Conservation (phyloP, 2,329 filamentous ascomycete genomes). For the Beauveria brongniartii region DNA sequence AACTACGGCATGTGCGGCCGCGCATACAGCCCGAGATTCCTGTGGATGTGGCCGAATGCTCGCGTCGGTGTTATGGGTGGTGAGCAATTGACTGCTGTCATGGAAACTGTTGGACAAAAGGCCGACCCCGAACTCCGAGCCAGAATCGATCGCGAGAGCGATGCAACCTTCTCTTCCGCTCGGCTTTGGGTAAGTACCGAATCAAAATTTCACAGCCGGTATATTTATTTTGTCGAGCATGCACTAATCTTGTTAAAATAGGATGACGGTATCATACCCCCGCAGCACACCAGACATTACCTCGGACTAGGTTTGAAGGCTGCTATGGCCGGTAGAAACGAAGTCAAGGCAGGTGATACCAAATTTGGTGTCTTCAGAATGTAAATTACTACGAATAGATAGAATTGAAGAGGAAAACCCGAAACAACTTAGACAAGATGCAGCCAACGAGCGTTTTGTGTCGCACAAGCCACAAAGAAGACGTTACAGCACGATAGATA, state of each 20-base stretch:
- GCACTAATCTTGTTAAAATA: constrained; percentile 19
- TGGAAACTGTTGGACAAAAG: constrained; percentile 85
- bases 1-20: constrained; percentile 99
- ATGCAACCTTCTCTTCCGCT: constrained; percentile 80
- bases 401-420: not conserved
- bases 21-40: constrained; percentile 81
- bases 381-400: constrained; percentile 35
- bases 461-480: not conserved
- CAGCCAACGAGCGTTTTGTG: not conserved
- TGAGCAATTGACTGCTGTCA: constrained; percentile 84
- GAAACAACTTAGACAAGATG: not conserved
- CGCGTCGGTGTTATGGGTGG: constrained; percentile 93
- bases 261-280: constrained; percentile 74
- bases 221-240: not conserved
- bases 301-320: constrained; percentile 65
- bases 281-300: constrained; percentile 65
- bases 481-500: not conserved
- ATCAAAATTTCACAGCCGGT: not conserved
- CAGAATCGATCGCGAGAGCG: constrained; percentile 83
- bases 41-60: constrained; percentile 99
- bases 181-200: constrained; percentile 67
- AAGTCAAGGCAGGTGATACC: constrained; percentile 52
- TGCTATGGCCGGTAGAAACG: constrained; percentile 59
- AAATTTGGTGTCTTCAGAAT: constrained; percentile 79
- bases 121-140: constrained; percentile 73